Conservation (phyloP, 768 basidiomycete species). For the Panaeolus cyanescens region DNA sequence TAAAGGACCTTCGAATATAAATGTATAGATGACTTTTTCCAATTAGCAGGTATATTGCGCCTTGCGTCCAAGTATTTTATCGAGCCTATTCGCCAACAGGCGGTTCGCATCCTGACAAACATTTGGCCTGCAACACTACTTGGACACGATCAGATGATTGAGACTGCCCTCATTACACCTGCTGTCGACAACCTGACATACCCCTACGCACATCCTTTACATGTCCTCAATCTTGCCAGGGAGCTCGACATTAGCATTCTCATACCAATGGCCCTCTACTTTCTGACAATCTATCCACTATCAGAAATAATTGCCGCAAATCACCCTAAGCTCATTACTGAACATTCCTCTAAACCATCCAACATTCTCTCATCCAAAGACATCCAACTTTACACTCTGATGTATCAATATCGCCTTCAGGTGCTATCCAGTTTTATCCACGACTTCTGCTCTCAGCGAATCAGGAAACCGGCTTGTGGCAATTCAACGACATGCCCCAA, state of each 20-base stretch:
- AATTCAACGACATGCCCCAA: constrained; percentile 34
- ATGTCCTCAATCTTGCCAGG: constrained; percentile 56
- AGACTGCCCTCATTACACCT: constrained; percentile 44
- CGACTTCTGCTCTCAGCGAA: constrained; percentile 36
- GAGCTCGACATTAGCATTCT: constrained; percentile 49
- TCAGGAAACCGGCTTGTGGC: constrained; percentile 28
- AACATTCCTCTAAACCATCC: constrained; percentile 53
- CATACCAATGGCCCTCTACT: constrained; percentile 55
- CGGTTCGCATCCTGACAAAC: constrained; percentile 46
- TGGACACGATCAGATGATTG: constrained; percentile 59
- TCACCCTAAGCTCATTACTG: constrained; percentile 51
- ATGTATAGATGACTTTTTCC: constrained; percentile 52
- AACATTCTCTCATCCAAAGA: constrained; percentile 42
- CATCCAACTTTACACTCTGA: constrained; percentile 51
- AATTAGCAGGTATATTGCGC: constrained; percentile 58
- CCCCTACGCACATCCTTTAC: constrained; percentile 60
- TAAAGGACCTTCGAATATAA: constrained; percentile 39
- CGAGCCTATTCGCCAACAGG: constrained; percentile 48
- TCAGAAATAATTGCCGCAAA: constrained; percentile 47
- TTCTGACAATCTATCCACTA: constrained; percentile 58
- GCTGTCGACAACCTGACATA: constrained; percentile 47
- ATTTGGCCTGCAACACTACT: constrained; percentile 57
- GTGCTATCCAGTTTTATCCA: constrained; percentile 51
- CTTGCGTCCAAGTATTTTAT: constrained; percentile 64
- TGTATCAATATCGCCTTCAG: constrained; percentile 58